Evolutionary conservation across 225 moss, liverwort and hornwort genomes (phyloP), one percentile per base, ranked within the genome.

Genomic region (Ulota crispa): DNA sequence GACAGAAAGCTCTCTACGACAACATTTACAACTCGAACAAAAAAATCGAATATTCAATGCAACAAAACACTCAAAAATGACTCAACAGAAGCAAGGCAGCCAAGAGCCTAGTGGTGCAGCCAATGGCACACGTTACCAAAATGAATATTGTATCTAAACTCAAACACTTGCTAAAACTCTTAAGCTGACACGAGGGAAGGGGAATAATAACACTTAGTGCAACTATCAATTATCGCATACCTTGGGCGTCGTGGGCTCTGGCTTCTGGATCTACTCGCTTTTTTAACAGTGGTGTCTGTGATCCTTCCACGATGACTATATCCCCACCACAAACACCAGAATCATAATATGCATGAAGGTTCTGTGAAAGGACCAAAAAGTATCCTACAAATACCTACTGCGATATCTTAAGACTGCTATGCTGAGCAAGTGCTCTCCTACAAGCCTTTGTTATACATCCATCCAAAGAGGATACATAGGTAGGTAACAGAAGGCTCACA

Each of bases 241-340:
- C 92, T 92, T 78, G 89, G 79, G 79, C 88, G 88, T 47, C 91
- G 93, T 82, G 95, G 95, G 76, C 95, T 96, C 56, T 90, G 91
- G 84, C 95, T 96, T 83, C 95, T 90, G 60, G 95, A 96, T 83
- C 94, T 86, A 80, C 94, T 96, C 71, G 85, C 85, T 68, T 89
- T 91, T 55, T 91, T 93, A 5, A 94, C 90, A 64, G 90, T 94
- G 18, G 87, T 88, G 54, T 96, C 91, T 0, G 95, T 96, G 42
- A 96, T 96, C 84, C 92, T 93, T 26, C 95, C 95, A 30, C 95
- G 91, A 76, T 96, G 95, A 83, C 95, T 96, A 87, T 76, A 80
- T 57, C n/a, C 50, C 70, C 15, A 19, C 7, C 85, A 82, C 54
- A 81, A 53, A 52, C 37, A 80, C 10, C 28, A 70, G 27, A 65